Conservation (phyloP, 192 early-diverging fungal genomes). For the Powellomyces hirtus region DNA sequence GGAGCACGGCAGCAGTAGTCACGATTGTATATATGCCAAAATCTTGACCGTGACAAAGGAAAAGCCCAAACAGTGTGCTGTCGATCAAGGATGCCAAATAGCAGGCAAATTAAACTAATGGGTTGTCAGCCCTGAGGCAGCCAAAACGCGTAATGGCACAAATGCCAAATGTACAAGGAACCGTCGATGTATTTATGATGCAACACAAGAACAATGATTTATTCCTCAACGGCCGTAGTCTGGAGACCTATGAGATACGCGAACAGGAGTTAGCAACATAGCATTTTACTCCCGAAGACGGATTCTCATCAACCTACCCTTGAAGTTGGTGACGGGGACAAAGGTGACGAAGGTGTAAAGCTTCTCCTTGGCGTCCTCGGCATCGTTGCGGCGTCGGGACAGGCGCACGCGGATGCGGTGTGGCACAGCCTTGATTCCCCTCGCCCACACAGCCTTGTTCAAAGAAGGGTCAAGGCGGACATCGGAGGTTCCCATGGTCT, state of each 20-base stretch:
- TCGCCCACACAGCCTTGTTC: slow-evolving; percentile 94
- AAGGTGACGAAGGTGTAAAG: slow-evolving; percentile 92
- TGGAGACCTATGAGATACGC: slow-evolving; percentile 28
- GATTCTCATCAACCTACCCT: slow-evolving; percentile 59
- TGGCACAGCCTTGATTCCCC: slow-evolving; percentile 90
- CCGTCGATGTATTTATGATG: neutral
- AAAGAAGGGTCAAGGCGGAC: slow-evolving; percentile 93
- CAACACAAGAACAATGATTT: slow-evolving; percentile 11
- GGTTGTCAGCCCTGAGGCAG: too few relatives aligned
- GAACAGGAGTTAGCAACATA: neutral
- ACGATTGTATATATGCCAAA: too few relatives aligned
- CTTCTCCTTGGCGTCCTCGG: slow-evolving; percentile 95
- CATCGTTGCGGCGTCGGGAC: slow-evolving; percentile 95
- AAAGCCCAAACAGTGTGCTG: too few relatives aligned
- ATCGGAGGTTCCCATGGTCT: slow-evolving; percentile 94
- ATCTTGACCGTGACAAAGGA: too few relatives aligned
- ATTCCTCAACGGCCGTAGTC: slow-evolving; percentile 41
- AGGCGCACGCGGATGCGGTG: slow-evolving; percentile 95
- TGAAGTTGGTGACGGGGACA: slow-evolving; percentile 85
- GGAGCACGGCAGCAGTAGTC: too few relatives aligned
- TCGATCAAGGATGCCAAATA: too few relatives aligned
- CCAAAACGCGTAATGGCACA: too few relatives aligned
- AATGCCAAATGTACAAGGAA: slow-evolving; percentile 1
- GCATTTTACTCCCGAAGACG: neutral
- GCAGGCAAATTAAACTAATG: too few relatives aligned